Percentiles rank a stretch among this genome's conserved stretches.
Evolutionary conservation across 306 rosid species (phyloP).

Genomic region (Malus sylvestris): DNA sequence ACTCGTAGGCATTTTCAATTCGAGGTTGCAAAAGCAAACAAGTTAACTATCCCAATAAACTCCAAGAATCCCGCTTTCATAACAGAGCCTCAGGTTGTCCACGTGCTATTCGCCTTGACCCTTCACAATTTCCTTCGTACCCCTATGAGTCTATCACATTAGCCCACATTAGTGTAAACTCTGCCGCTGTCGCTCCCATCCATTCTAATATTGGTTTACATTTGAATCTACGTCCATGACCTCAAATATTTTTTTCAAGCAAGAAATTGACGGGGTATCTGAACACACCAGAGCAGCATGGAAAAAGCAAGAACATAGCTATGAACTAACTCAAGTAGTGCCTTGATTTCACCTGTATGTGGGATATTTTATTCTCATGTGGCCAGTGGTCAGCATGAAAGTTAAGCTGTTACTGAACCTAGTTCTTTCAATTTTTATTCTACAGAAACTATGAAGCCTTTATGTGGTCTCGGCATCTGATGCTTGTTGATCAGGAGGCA

Average conservation of each 20-base stretch:
- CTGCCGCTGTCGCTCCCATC: neutral
- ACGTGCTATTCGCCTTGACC: neutral
- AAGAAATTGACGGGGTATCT: neutral
- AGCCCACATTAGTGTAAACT: neutral
- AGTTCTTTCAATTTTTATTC: neutral
- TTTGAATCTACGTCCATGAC: conserved; percentile 7
- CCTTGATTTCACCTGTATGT: neutral
- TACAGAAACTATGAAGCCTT: neutral
- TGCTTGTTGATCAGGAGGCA: neutral
- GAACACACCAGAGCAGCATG: neutral
- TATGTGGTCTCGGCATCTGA: neutral
- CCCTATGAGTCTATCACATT: neutral
- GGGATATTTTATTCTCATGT: neutral
- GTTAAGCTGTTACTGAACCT: neutral
- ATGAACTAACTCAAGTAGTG: neutral
- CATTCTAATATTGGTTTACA: conserved; percentile 6
- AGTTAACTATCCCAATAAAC: neutral
- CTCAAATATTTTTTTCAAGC: neutral
- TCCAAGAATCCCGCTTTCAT: neutral
- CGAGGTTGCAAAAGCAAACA: neutral
- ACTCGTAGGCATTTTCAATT: conserved; percentile 27
- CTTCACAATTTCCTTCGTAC: neutral
- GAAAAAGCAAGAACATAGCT: neutral
- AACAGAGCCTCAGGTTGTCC: neutral
- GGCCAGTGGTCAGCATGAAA: conserved; percentile 4